Percentiles rank a stretch among this genome's conserved stretches.
phyloP scores from a whole-genome alignment of 768 basidiomycete species.

The Suillus fuscotomentosus region DNA sequence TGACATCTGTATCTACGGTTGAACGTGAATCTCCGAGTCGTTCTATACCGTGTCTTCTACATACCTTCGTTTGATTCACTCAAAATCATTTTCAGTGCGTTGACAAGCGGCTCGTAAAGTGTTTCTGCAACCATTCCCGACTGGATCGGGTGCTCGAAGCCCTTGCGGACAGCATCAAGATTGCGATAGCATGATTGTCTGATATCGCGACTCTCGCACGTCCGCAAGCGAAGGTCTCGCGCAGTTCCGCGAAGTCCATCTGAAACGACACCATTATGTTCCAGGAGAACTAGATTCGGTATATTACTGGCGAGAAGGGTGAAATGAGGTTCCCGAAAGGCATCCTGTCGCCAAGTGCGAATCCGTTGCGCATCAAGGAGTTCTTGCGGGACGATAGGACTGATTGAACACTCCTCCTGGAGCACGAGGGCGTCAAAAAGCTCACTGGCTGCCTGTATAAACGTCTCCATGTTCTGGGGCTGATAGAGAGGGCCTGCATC shows the following conservation, averaged over 20 bases:
- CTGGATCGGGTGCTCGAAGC: conserved; percentile 64
- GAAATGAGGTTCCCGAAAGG: conserved; percentile 69
- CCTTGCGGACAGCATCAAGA: conserved; percentile 64
- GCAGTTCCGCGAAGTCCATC: conserved; percentile 48
- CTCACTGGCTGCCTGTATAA: conserved; percentile 61
- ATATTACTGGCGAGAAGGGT: conserved; percentile 58
- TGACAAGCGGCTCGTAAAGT: conserved; percentile 60
- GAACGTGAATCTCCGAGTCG: conserved; percentile 7
- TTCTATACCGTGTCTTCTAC: conserved; percentile 10
- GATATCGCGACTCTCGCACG: conserved; percentile 68
- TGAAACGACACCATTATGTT: conserved; percentile 56
- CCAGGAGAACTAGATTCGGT: conserved; percentile 69
- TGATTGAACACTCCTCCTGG: conserved; percentile 44
- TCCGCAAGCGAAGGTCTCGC: conserved; percentile 49
- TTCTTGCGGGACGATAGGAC: conserved; percentile 40
- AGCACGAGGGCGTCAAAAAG: conserved; percentile 63
- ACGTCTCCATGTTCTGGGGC: conserved; percentile 42
- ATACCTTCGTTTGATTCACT: conserved; percentile 61
- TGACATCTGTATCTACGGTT: conserved; percentile 39
- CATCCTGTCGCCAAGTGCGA: conserved; percentile 64
- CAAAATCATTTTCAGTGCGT: conserved; percentile 64
- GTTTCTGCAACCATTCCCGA: conserved; percentile 46
- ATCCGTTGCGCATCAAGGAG: conserved; percentile 69
- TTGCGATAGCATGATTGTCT: conserved; percentile 76
- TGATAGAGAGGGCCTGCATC: conserved; percentile 35